Evolutionary conservation across 73 alveolate genomes (phyloP), one percentile per base, ranked within the genome.

Genomic region (Paramecium caudatum): DNA sequence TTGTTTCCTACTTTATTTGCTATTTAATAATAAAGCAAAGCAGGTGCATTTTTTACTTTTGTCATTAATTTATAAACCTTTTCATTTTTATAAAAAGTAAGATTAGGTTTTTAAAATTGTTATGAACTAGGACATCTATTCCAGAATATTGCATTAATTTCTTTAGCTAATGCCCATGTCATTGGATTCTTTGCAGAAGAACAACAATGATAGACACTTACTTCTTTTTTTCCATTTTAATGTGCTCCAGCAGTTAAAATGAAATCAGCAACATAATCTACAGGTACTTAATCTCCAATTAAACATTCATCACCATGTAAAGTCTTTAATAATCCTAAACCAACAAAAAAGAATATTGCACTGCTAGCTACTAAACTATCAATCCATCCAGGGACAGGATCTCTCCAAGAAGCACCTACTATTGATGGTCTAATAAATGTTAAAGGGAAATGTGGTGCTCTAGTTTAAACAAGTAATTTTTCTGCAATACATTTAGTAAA

Each of bases 351-450:
- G 90, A 82, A 96, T 36, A 95, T 80, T 2, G 98, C 98, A 36
- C 97, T 95, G 30, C 95, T 92, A 23, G 98, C 97, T n/a, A 96
- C 92, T 3, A 96, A 74, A 36, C 97, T 90, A 74, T 96, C 99
- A n/a, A 95, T 94, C 99, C 99, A 96, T 45, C 99, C 99, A 8
- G 96, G 95, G 16, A 78, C 33, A n/a, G 99, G 99, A 61, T 95
- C 98, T 27, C 82, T 93, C 43, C 91, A 74, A 17, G 97, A 82
- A 9, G 98, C 97, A 2, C 96, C 96, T 30, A 96, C 91, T 47
- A 96, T 96, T 19, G 98, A 90, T 19, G 99, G 99, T 65, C 99
- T 90, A 7, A 91, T 61, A 6, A 96, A 94, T 3, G 95, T 86
- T 50, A 96, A 7, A 2, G 96, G 95, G 74, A 96, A 45, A 17